Base-by-base conservation (phyloP, 1,284 basidiomycete species). In the Ceratobasidium papillatum region DNA sequence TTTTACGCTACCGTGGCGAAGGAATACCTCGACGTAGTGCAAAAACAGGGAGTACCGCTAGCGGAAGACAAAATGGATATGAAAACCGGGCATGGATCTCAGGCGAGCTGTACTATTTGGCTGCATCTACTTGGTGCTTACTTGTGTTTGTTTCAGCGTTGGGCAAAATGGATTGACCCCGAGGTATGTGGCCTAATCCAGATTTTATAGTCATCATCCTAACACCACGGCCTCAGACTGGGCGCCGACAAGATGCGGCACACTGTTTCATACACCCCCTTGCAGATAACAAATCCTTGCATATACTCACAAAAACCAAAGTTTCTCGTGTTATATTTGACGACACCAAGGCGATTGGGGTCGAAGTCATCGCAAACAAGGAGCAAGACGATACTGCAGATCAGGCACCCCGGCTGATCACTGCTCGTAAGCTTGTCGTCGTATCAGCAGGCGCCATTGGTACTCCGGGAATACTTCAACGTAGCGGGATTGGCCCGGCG, bases 381-480 rank as follows among this genome's bases (percentile, higher is more conserved):
- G 59, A 62, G 2, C 58, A 62, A 36, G 34, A 63, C 11, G 47
- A 17, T 9, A 36, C 32, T 19, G 71, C 59, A 2, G 71, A 73
- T 22, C 71, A 73, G 22, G 63, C 71, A 4, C 59, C 59, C 22
- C 71, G 36, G 12, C 36, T 36, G 25, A 73, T 73, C 59, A 62
- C 11, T 5, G 71, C 71, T 54, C 71, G 71, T 47, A 73, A 73
- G n/a, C 59, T 73, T 8, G 65, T 75, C 7, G 64, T 75, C 1
- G 59, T 75, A 14, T 68, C 74, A 5, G 43, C 65, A 22, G 74
- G 74, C 12, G 63, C 74, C 0, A 36, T 75, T 8, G 77, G 88
- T 2, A 87, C 87, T 0, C 86, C 88, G 1, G 78, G 83, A 1
- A 87, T 90, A 59, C 81, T 89, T 19, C 87, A 88, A 78, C 82